phyloP scores from a whole-genome alignment of 1,139 yeast species.

The Groenewaldozyma sp. region DNA sequence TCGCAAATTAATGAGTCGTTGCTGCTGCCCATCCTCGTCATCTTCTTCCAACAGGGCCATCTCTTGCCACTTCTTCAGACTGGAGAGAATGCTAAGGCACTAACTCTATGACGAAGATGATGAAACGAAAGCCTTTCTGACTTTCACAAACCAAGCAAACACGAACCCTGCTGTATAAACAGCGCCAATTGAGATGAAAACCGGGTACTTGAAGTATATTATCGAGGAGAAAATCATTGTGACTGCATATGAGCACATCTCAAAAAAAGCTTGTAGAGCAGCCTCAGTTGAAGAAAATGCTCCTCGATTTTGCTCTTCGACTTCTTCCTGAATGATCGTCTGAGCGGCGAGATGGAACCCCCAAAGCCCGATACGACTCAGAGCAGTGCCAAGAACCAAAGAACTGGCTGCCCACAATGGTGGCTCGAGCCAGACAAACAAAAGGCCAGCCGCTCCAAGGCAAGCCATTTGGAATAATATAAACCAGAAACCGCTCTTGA shows the following conservation, averaged over 20 bases:
- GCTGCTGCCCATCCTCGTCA: too few relatives aligned
- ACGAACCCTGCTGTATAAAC: conserved; percentile 19
- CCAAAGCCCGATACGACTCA: conserved; percentile 35
- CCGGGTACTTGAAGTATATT: conserved; percentile 25
- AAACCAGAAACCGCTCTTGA: conserved; percentile 26
- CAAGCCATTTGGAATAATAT: conserved; percentile 21
- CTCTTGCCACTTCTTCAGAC: too few relatives aligned
- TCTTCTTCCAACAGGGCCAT: too few relatives aligned
- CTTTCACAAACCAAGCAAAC: conserved; percentile 12
- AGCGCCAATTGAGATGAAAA: conserved; percentile 18
- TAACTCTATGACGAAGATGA: too few relatives aligned
- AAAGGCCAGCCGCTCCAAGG: conserved; percentile 9
- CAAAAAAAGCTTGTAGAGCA: conserved; percentile 29
- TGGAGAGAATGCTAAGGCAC: too few relatives aligned
- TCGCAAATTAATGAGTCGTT: too few relatives aligned
- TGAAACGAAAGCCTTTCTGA: too few relatives aligned
- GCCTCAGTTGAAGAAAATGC: conserved; percentile 31
- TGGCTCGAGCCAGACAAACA: conserved; percentile 4
- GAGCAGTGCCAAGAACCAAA: conserved; percentile 22
- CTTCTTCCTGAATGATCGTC: conserved; percentile 27
- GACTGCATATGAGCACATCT: conserved; percentile 23
- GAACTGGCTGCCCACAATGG: conserved; percentile 9
- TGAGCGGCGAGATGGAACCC: conserved; percentile 33
- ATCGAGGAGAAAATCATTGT: conserved; percentile 30
- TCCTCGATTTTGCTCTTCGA: conserved; percentile 26